A percentile compares a stretch with the other conserved stretches of the same genome.
phyloP scores from a whole-genome alignment of 345 rosid species.

The Pelargonium nanum region DNA sequence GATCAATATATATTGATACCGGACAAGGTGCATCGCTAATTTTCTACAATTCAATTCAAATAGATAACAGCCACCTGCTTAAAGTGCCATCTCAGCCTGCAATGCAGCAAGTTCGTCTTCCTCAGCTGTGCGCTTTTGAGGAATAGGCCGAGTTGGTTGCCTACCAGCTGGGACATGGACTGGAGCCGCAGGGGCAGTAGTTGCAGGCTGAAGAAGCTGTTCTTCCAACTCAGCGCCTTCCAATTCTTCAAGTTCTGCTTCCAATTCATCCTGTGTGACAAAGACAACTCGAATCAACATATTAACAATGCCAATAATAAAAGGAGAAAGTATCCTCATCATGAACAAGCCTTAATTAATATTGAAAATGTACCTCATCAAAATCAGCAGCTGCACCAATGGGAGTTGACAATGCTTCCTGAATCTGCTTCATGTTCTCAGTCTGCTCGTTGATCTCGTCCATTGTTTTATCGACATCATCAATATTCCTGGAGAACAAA shows the following conservation, averaged over 20 bases:
- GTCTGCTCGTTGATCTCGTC: slow-evolving; percentile 45
- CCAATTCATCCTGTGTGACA: slow-evolving; percentile 42
- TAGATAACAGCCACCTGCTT: no score
- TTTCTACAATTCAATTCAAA: no score
- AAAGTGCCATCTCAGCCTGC: slow-evolving; percentile 44
- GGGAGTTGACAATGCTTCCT: slow-evolving; percentile 39
- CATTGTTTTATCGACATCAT: slow-evolving; percentile 38
- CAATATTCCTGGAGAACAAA: slow-evolving; percentile 24
- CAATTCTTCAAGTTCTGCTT: slow-evolving; percentile 43
- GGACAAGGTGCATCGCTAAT: no score
- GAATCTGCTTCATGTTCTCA: slow-evolving; percentile 41
- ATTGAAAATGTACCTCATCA: slow-evolving; percentile 44
- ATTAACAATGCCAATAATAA: background rate
- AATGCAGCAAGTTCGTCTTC: slow-evolving; percentile 44
- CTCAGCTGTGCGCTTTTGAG: slow-evolving; percentile 25
- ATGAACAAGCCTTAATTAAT: no score
- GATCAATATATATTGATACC: no score
- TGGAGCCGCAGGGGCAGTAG: slow-evolving; percentile 31
- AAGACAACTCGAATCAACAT: background rate
- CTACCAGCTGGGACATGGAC: slow-evolving; percentile 24
- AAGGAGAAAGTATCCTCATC: background rate
- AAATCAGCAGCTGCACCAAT: slow-evolving; percentile 31
- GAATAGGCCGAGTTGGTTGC: slow-evolving; percentile 17
- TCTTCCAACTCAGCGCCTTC: slow-evolving; percentile 39
- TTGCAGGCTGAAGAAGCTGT: slow-evolving; percentile 30